Percentiles rank a stretch among this genome's conserved stretches.
phyloP scores from a whole-genome alignment of 495 filamentous ascomycete genomes.

The Articulospora tetracladia region DNA sequence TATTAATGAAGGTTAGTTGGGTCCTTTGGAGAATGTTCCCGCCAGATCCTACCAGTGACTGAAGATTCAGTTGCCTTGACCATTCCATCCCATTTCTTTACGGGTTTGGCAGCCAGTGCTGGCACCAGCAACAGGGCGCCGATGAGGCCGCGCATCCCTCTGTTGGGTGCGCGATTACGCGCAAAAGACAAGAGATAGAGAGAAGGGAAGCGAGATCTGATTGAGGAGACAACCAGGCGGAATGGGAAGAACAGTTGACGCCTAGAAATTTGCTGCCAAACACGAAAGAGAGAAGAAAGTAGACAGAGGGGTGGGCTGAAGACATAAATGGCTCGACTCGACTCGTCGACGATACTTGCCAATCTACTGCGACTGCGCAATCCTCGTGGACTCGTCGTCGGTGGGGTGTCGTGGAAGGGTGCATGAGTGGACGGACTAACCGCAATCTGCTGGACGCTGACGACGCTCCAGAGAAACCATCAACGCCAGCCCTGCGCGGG shows the following conservation, averaged over 20 bases:
- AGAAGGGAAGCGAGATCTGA: background rate
- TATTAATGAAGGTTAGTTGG: slow-evolving; percentile 1
- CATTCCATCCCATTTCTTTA: background rate
- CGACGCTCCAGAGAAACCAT: background rate
- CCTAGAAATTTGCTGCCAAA: background rate
- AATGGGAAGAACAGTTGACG: background rate
- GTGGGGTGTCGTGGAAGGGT: background rate
- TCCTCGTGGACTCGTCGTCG: slow-evolving; percentile 1
- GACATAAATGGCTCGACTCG: background rate
- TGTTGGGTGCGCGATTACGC: background rate
- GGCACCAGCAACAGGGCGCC: slow-evolving; percentile 14
- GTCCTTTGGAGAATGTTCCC: background rate
- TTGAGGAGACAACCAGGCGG: background rate
- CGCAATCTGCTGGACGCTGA: background rate
- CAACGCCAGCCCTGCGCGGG: background rate
- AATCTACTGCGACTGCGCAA: background rate
- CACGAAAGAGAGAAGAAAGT: background rate
- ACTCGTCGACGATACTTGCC: background rate
- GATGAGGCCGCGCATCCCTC: slow-evolving; percentile 22
- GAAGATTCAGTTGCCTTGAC: background rate
- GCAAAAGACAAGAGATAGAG: background rate
- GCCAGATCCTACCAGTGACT: background rate
- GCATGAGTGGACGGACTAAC: background rate
- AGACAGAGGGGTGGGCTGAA: background rate
- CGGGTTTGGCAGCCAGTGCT: slow-evolving; percentile 1